phyloP scores from a whole-genome alignment of 1,139 yeast species.

The Magnusiomyces suaveolens region DNA sequence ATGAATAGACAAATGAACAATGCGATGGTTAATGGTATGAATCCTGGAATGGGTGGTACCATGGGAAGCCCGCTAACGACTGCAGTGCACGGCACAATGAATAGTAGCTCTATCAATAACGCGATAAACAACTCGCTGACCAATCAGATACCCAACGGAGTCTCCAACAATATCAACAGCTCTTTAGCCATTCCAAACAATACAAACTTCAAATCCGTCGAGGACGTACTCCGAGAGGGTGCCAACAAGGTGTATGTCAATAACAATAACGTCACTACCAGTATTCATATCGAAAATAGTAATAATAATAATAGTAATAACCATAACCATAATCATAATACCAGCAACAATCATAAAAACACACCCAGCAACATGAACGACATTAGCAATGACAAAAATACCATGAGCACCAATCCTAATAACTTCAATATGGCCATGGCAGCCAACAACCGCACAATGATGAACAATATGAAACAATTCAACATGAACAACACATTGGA shows the following conservation, averaged over 20 bases:
- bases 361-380: not conserved
- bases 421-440: conserved; percentile 1
- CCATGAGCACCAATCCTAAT: not conserved
- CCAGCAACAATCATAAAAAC: not conserved
- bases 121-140: no score
- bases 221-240: not conserved
- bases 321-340: not conserved
- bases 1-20: no score
- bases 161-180: no score
- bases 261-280: not conserved
- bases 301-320: no score
- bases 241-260: not conserved
- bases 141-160: no score
- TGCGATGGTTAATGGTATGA: no score
- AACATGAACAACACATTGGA: conserved; percentile 3
- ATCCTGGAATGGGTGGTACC: no score
- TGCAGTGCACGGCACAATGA: no score
- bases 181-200: no score
- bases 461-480: conserved; percentile 5
- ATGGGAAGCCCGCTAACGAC: no score
- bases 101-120: no score
- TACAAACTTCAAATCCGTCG: no score
- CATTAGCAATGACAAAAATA: not conserved
- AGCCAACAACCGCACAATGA: not conserved
- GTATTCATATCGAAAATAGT: not conserved